These are phyloP conservation scores for Russula brevipes DNA, from an alignment of 768 basidiomycete genomes.

Conservation along the genomic window DNA sequence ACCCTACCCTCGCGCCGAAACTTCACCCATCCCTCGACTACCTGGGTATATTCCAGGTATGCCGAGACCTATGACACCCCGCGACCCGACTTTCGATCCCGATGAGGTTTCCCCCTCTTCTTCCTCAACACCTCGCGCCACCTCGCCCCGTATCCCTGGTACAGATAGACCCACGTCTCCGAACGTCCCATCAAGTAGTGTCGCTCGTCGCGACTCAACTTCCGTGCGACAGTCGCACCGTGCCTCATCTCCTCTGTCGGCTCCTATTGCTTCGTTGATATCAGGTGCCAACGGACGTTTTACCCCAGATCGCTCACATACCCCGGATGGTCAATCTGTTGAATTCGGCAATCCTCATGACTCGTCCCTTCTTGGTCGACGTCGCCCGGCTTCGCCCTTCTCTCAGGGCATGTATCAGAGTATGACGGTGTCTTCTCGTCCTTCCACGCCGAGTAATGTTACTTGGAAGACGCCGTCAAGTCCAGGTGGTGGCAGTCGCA, in stretches of 20 bases:
- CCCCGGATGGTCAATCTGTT: constrained; percentile 24
- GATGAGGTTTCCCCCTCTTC: constrained; percentile 72
- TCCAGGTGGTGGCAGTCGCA: constrained; percentile 38
- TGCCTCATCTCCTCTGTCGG: constrained; percentile 44
- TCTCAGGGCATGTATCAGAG: constrained; percentile 57
- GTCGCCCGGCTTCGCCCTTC: constrained; percentile 70
- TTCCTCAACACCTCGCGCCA: constrained; percentile 69
- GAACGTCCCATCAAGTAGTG: constrained; percentile 34
- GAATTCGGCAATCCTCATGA: constrained; percentile 29
- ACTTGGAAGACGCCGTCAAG: constrained; percentile 52
- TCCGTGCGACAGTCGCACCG: constrained; percentile 41
- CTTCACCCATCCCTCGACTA: constrained; percentile 49
- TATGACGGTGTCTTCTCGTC: constrained; percentile 47
- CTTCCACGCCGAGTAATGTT: constrained; percentile 67
- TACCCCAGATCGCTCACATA: constrained; percentile 45
- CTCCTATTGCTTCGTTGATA: constrained; percentile 33
- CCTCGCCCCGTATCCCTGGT: constrained; percentile 49
- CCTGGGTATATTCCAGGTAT: constrained; percentile 89
- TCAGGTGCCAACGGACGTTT: constrained; percentile 60
- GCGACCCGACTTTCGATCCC: constrained; percentile 54
- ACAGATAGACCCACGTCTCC: constrained; percentile 34
- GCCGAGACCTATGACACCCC: constrained; percentile 89
- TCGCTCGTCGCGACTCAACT: constrained; percentile 51
- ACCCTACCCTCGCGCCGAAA: constrained; percentile 47
- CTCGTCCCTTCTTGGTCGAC: constrained; percentile 51